Evolutionary conservation across 371 early-diverging fungal genomes (phyloP).

Genomic region (Mucor saturninus): DNA sequence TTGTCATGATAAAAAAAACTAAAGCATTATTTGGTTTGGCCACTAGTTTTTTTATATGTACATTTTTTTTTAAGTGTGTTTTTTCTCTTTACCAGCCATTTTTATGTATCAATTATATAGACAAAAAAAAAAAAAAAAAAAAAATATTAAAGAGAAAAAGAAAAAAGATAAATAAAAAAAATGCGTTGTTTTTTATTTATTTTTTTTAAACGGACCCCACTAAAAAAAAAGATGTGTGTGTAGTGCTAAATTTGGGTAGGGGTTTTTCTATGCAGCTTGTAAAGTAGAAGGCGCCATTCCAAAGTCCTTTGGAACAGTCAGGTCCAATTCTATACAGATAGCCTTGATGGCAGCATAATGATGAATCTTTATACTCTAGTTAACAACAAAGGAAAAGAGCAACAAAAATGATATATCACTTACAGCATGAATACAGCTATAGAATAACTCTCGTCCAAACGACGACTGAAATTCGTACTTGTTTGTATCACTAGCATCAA

Average conservation of each 20-base stretch:
- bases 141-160: neutral
- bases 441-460: constrained; percentile 69
- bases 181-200: neutral
- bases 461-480: constrained; percentile 45
- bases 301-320: constrained; percentile 48
- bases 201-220: too few species aligned
- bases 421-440: constrained; percentile 59
- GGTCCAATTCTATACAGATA: constrained; percentile 55
- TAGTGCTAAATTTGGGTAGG: too few species aligned
- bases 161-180: neutral
- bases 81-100: neutral
- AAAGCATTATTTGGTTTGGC: constrained; percentile 9
- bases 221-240: too few species aligned
- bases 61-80: neutral
- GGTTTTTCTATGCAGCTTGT: constrained; percentile 12
- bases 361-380: constrained; percentile 38
- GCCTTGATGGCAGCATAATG: constrained; percentile 64
- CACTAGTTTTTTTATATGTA: constrained; percentile 11
- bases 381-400: too few species aligned
- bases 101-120: neutral
- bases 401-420: neutral
- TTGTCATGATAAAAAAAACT: neutral
- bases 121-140: neutral
- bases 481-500: constrained; percentile 37
- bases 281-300: constrained; percentile 63